These are phyloP conservation scores for Colletotrichum liaoningense DNA, from an alignment of 2,329 filamentous ascomycete genomes.

Conservation along the genomic window DNA sequence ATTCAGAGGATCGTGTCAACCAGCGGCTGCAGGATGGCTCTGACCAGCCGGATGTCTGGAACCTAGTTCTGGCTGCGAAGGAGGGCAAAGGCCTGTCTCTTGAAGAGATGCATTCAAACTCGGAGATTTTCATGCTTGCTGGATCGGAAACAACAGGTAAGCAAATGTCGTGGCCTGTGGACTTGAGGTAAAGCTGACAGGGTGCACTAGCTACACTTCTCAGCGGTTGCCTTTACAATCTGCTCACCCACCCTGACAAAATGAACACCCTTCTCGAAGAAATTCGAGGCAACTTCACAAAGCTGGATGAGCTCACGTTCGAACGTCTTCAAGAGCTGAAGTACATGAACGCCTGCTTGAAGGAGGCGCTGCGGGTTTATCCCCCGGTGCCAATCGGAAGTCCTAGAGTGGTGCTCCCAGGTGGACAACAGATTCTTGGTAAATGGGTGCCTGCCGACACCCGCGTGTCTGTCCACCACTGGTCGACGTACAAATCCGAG, in stretches of 20 bases:
- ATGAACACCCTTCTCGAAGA: constrained; percentile 50
- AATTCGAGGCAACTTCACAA: constrained; percentile 47
- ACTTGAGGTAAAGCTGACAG: constrained; percentile 36
- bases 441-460: constrained; percentile 46
- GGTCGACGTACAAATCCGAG: constrained; percentile 54
- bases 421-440: constrained; percentile 46
- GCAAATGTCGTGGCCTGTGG: too few relatives aligned
- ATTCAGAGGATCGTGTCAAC: constrained; percentile 43
- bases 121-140: constrained; percentile 41
- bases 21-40: constrained; percentile 41
- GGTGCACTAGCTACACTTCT: constrained; percentile 45
- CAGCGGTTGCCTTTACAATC: constrained; percentile 40
- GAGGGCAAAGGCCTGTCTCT: constrained; percentile 30
- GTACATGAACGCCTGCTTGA: constrained; percentile 53
- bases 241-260: constrained; percentile 43
- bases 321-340: constrained; percentile 43
- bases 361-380: constrained; percentile 56
- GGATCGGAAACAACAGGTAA: constrained; percentile 47
- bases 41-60: constrained; percentile 41
- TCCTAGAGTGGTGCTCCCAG: constrained; percentile 43
- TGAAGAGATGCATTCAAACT: constrained; percentile 33
- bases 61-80: constrained; percentile 38
- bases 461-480: constrained; percentile 50
- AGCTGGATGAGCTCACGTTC: constrained; percentile 49
- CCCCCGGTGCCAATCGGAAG: constrained; percentile 43